A percentile compares a stretch with the other conserved stretches of the same genome.
phyloP scores from a whole-genome alignment of 257 asterid species.

The Petunia secreta region DNA sequence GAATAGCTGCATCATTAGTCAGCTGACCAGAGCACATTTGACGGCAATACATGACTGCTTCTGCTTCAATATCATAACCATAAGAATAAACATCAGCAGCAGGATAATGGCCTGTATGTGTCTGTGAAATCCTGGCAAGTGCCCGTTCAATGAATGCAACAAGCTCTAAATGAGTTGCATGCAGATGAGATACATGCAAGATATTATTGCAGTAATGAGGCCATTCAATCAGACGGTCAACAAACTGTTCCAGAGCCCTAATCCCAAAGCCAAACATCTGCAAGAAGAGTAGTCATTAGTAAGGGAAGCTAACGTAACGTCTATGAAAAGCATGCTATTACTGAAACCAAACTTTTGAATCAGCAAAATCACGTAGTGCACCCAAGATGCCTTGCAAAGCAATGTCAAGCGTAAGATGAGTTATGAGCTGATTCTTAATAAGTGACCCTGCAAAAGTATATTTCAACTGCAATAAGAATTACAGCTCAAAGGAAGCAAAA shows the following conservation, averaged over 20 bases:
- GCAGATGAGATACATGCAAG: slow-evolving; percentile 74
- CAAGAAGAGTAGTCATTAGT: slow-evolving; percentile 34
- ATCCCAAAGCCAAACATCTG: slow-evolving; percentile 95
- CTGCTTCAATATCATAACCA: background rate
- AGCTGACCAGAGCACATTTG: slow-evolving; percentile 82
- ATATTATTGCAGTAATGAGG: slow-evolving; percentile 91
- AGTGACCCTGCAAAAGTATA: slow-evolving; percentile 65
- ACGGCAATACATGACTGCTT: background rate
- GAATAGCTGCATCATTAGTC: slow-evolving; percentile 66
- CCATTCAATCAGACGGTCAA: slow-evolving; percentile 94
- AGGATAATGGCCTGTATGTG: slow-evolving; percentile 55
- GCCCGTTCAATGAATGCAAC: slow-evolving; percentile 65
- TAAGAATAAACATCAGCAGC: slow-evolving; percentile 37
- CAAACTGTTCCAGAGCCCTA: slow-evolving; percentile 81
- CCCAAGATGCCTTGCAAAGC: slow-evolving; percentile 89
- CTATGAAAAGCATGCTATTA: background rate
- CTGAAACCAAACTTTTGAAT: slow-evolving; percentile 63
- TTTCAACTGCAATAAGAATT: background rate
- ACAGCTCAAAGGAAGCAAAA: background rate
- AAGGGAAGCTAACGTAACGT: slow-evolving; percentile 21
- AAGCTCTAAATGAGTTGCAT: slow-evolving; percentile 65
- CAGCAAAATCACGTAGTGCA: slow-evolving; percentile 77
- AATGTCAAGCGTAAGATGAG: slow-evolving; percentile 80
- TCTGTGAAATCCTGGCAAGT: slow-evolving; percentile 64
- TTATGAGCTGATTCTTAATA: slow-evolving; percentile 86